Evolutionary conservation across 2,329 filamentous ascomycete genomes (phyloP).

Genomic region (Calycina herbarum): DNA sequence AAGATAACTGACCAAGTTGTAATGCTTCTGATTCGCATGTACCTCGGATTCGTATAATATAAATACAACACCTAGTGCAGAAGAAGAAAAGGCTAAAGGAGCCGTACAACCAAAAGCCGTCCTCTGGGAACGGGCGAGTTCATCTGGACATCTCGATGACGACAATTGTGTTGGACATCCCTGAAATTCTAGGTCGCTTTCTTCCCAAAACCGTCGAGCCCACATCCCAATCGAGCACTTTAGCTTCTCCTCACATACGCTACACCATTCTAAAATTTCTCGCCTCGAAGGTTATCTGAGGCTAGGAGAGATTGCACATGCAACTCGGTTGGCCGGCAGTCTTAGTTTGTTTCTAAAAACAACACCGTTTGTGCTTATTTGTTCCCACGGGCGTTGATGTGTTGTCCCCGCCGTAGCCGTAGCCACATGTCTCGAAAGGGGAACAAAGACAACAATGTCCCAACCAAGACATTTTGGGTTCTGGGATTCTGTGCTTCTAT

Average conservation of each 20-base stretch:
- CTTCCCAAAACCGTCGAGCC: too few relatives aligned
- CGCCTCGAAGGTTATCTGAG: too few relatives aligned
- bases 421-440: conserved; percentile 1
- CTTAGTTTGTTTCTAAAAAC: background rate
- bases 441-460: conserved; percentile 3
- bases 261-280: too few relatives aligned
- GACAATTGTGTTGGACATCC: background rate
- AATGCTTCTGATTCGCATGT: too few relatives aligned
- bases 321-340: background rate
- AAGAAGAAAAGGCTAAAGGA: background rate
- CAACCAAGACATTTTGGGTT: background rate
- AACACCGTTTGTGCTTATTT: conserved; percentile 3
- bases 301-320: background rate
- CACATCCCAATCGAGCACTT: too few relatives aligned
- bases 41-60: too few relatives aligned
- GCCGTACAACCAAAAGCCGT: background rate
- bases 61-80: too few relatives aligned
- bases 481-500: background rate
- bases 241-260: too few relatives aligned
- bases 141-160: background rate
- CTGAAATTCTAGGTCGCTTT: too few relatives aligned
- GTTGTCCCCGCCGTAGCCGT: background rate
- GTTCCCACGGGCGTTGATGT: background rate
- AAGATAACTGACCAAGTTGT: too few relatives aligned
- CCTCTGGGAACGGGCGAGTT: background rate